Base-by-base conservation (phyloP, 2,329 filamentous ascomycete genomes). In the Colletotrichum trifolii region DNA sequence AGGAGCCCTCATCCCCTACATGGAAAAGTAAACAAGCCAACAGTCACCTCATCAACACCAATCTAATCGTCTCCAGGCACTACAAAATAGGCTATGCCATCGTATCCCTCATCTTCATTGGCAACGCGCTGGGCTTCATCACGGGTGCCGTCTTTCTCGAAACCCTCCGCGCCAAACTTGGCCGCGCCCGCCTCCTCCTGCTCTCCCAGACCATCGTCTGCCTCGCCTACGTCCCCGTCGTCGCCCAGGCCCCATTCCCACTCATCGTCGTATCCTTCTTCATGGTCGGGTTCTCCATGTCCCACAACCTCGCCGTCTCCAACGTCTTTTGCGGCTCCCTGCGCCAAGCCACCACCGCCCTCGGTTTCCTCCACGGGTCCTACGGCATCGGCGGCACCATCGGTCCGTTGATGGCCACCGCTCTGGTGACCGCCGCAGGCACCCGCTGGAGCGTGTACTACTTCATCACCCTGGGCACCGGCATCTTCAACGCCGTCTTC, bases 51-150 rank as follows among this genome's bases (percentile, higher is more conserved):
- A 8, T 3, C 34, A 7, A 35, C 42, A 17, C 4, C 52, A 1
- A 2, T 4, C 6, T n/a, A 17, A 17, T 46, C 13, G 43, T 4
- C 3, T 9, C 8, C 49, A 87, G 84, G 48, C 76, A 91, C 71
- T 96, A 95, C 73, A 69, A 83, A 63, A 92, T 96, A 60, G 90
- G 89, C 46, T 95, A 96, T 74, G 90, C 89, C 2, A 78, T 93
- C 8, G 91, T 96, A 3, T 95, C 93, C 2, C 81, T 95, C 42
- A 92, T 96, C 72, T 96, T 96, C 79, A 85, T 96, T 36, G 87
- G 89, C 48, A 92, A 92, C 70, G 92, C 93, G 0, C 69, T 90
- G 5, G 93, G 93, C 13, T 96, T 93, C 78, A 89, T 96, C 72
- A 75, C 84, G 11, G 90, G 91, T 1, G 92, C 92, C 1, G 85